Percentiles rank a stretch among this genome's conserved stretches.
Conservation (phyloP, 805 yeast species). For the Pichia heedii region DNA sequence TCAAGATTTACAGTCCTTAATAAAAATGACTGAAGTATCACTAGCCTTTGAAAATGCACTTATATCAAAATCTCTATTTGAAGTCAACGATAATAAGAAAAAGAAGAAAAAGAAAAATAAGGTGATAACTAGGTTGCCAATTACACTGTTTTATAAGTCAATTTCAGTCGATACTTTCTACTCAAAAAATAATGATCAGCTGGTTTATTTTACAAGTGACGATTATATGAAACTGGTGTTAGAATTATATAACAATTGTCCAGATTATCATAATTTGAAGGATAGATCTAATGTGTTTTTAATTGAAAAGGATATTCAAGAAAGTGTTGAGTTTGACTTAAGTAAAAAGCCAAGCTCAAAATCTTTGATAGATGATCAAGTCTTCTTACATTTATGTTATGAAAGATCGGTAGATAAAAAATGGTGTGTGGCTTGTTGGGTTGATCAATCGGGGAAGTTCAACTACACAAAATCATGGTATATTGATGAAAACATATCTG, state of each 20-base stretch:
- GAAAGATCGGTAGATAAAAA: conserved; percentile 70
- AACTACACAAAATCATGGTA: conserved; percentile 61
- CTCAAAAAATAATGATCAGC: conserved; percentile 24
- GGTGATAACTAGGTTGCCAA: conserved; percentile 9
- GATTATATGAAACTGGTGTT: conserved; percentile 39
- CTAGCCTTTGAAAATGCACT: conserved; percentile 36
- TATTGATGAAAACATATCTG: conserved; percentile 24
- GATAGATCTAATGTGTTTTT: conserved; percentile 29
- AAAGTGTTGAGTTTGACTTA: conserved; percentile 35
- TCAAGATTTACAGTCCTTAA: conserved; percentile 33
- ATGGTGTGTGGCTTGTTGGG: conserved; percentile 86
- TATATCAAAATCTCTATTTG: conserved; percentile 10
- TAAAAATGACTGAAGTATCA: conserved; percentile 39
- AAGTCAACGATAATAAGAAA: conserved; percentile 20
- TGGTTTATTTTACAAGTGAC: conserved; percentile 25
- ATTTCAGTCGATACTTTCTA: conserved; percentile 34
- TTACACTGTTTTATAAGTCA: conserved; percentile 27
- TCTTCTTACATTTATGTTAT: conserved; percentile 78
- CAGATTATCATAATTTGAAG: conserved; percentile 23
- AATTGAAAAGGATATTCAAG: conserved; percentile 34
- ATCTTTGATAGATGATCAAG: conserved; percentile 50
- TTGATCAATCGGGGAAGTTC: conserved; percentile 65
- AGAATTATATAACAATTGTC: conserved; percentile 51
- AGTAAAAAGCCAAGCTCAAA: conserved; percentile 29
- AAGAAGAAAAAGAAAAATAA: conserved; percentile 16